Evolutionary conservation across 1,139 yeast genomes (phyloP).

Genomic region (Blastobotrys indianensis): DNA sequence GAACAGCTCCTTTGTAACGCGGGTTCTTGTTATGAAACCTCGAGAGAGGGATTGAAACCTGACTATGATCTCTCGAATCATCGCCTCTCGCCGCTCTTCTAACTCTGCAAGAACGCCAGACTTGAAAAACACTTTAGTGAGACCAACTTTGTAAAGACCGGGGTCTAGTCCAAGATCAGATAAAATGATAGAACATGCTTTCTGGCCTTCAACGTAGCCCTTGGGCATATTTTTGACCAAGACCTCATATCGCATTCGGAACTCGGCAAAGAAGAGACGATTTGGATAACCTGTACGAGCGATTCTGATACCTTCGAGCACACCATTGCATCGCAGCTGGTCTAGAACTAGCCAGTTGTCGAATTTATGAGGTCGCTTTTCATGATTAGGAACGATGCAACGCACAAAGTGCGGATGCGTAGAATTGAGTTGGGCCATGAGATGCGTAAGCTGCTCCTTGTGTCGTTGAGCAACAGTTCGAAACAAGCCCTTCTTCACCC

Average conservation of each 20-base stretch:
- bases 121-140: constrained; percentile 88
- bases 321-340: constrained; percentile 95
- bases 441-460: constrained; percentile 69
- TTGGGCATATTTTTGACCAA: constrained; percentile 43
- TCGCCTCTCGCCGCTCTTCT: constrained; percentile 70
- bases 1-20: constrained; percentile 46
- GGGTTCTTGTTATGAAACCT: constrained; percentile 56
- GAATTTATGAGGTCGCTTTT: constrained; percentile 63
- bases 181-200: constrained; percentile 64
- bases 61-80: constrained; percentile 52
- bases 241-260: constrained; percentile 66
- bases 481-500: constrained; percentile 42
- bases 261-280: constrained; percentile 76
- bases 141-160: constrained; percentile 67
- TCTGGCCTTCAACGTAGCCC: constrained; percentile 42
- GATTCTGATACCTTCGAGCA: constrained; percentile 92
- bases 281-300: constrained; percentile 98
- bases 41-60: constrained; percentile 62
- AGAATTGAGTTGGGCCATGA: constrained; percentile 66
- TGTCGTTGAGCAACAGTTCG: constrained; percentile 74
- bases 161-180: constrained; percentile 56
- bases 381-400: constrained; percentile 85
- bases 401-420: constrained; percentile 97
- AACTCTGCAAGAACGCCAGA: constrained; percentile 94
- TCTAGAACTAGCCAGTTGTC: constrained; percentile 75